Percentiles rank a stretch among this genome's conserved stretches.
Evolutionary conservation across 1,284 basidiomycete species (phyloP).

Genomic region (Singerocomus rubriflavus): DNA sequence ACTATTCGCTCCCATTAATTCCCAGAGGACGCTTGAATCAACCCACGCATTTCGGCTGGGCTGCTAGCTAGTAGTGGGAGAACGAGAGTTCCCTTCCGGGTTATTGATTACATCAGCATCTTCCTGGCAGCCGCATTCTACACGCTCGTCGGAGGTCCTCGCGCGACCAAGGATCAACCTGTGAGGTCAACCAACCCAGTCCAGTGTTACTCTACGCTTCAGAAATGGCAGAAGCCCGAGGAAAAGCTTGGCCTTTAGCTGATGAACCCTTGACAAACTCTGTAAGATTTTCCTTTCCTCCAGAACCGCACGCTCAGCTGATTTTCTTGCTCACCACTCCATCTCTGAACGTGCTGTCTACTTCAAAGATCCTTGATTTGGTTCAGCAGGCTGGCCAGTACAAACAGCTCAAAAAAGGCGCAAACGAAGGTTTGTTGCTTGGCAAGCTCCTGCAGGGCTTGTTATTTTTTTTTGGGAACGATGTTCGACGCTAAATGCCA

Average conservation of each 20-base stretch:
- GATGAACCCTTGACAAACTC: slow-evolving; percentile 90
- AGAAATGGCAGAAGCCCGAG: slow-evolving; percentile 56
- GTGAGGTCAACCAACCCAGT: slow-evolving; percentile 59
- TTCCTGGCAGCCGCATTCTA: no score
- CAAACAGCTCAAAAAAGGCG: slow-evolving; percentile 98
- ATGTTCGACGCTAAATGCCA: slow-evolving; percentile 7
- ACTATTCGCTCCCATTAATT: no score
- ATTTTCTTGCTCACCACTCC: background rate
- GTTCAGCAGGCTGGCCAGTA: slow-evolving; percentile 89
- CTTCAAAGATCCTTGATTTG: slow-evolving; percentile 77
- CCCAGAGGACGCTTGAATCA: no score
- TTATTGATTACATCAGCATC: slow-evolving; percentile 18
- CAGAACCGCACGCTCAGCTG: background rate
- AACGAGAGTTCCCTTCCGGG: slow-evolving; percentile 6
- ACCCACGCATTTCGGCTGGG: no score
- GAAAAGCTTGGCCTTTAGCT: slow-evolving; percentile 93
- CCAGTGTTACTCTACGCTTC: slow-evolving; percentile 2
- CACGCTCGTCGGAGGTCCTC: background rate
- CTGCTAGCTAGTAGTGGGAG: no score
- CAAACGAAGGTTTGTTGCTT: slow-evolving; percentile 75
- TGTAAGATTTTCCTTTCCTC: slow-evolving; percentile 47
- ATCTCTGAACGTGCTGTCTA: slow-evolving; percentile 1
- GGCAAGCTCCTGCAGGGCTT: background rate
- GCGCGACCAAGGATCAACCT: slow-evolving; percentile 71
- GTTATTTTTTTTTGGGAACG: background rate